Base-by-base conservation (phyloP, 2,329 filamentous ascomycete genomes). In the Akanthomyces muscarius region DNA sequence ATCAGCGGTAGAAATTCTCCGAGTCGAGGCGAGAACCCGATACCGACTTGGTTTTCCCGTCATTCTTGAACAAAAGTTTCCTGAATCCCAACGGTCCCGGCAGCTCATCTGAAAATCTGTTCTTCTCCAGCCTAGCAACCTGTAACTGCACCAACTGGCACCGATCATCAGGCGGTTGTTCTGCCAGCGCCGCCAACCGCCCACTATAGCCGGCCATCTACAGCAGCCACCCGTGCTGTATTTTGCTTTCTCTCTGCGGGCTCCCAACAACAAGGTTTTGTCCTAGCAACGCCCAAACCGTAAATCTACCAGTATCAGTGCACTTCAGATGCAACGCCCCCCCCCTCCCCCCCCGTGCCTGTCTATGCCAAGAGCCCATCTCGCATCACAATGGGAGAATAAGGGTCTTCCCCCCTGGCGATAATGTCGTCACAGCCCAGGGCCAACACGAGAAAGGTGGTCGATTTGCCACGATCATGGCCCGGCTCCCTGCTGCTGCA, bases 361-460 rank as follows among this genome's bases (percentile, higher is more conserved):
- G 21, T 10, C 6, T 44, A 28, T 30, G 52, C 52, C 52, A 54
- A 54, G 52, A 54, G 21, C n/a, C n/a, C 36, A 42, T 42, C 23
- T 33, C 18, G 48, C 28, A 18, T 51, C 48, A 18, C 30, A 54
- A 30, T 57, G 41, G 28, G 11, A 33, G 21, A 47, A 45, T 36
- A 57, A 57, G 28, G 54, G 44, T 30, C 38, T 41, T 16, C 13
- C 38, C 38, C 30, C 41, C 54, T 25, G 50, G 50, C 30, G 11
- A 23, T 47, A 18, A 36, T 57, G 54, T 47, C 54, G 42, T 57
- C 54, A 48, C 54, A 47, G 16, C 33, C 42, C 41, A 36, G 53
- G 54, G 10, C 42, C 54, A 47, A 57, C 54, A 57, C 54, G 54
- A 57, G 54, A 57, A 57, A 47, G 33, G 30, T 28, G 23, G 45